Base-by-base conservation (phyloP, 805 yeast species). In the Suhomyces canberraensis region DNA sequence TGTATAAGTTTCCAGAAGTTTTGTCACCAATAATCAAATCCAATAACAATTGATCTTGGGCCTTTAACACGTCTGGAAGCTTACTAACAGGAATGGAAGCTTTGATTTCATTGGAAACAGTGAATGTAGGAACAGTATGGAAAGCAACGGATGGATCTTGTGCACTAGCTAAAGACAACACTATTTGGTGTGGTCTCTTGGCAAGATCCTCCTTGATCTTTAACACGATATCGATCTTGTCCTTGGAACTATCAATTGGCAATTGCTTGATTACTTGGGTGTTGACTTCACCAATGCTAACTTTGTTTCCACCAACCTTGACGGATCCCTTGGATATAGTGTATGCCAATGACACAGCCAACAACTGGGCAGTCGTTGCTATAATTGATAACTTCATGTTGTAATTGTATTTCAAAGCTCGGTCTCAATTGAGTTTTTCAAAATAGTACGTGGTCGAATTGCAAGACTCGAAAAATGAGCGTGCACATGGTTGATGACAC, bases 61-160 rank as follows among this genome's bases (percentile, higher is more conserved):
- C 34, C 44, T 63, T 61, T 48, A 69, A 61, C 14, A 56, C 59
- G n/a, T 48, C 54, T 11, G 73, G 73, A 19, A 69, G 42, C 38
- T 55, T 55, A 18, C 38, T 37, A 8, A 46, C 55, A n/a, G 55
- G 47, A 20, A 66, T 46, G n/a, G 52, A 29, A 16, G 58, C 46
- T 29, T 46, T 50, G 29, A 61, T 44, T 14, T 44, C 45, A 15
- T 48, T 44, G 20, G 48, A 41, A 5, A 38, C 44, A 11, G 43
- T 43, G 43, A 54, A 56, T 11, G 47, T 48, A 20, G 73, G 71
- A 27, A 59, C 59, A 27, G 49, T 51, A 29, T 66, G 52, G 14
- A 51, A 42, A 26, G 58, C 67, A 40, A 68, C 53, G 8, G 66
- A 61, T 14, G 52, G 33, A 17, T 56, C 51, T 18, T 54, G 36